These are phyloP conservation scores for Colletotrichum sidae DNA, from an alignment of 2,329 filamentous ascomycete species.

Conservation along the genomic window DNA sequence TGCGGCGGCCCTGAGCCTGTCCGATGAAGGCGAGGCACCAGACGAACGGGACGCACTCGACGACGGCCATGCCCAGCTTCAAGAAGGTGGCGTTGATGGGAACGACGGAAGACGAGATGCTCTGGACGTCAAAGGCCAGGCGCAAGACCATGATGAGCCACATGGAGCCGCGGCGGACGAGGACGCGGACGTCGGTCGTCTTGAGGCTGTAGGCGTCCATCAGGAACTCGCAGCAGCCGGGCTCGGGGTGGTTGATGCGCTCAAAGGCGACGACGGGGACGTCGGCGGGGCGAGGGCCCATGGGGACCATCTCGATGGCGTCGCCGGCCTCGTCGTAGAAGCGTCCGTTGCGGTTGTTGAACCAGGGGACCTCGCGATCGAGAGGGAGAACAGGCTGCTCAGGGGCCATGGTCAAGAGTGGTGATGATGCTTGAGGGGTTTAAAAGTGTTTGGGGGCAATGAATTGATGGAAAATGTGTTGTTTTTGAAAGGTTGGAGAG, in stretches of 20 bases:
- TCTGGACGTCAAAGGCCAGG: slow-evolving; percentile 23
- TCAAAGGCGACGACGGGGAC: slow-evolving; percentile 10
- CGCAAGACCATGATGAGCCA: slow-evolving; percentile 23
- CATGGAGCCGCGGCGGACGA: slow-evolving; percentile 33
- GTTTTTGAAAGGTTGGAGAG: no score
- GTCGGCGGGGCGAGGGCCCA: neutral
- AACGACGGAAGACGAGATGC: slow-evolving; percentile 11
- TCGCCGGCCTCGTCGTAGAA: no score
- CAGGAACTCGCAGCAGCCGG: slow-evolving; percentile 30
- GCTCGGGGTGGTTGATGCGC: slow-evolving; percentile 25
- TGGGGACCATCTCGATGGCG: no score
- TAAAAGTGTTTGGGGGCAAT: no score
- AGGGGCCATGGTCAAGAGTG: no score
- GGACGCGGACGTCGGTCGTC: slow-evolving; percentile 20
- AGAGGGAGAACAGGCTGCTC: no score
- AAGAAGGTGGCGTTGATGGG: slow-evolving; percentile 4
- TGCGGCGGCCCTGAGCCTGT: slow-evolving; percentile 29
- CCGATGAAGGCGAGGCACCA: slow-evolving; percentile 32
- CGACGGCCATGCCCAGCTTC: slow-evolving; percentile 18
- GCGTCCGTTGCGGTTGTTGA: no score
- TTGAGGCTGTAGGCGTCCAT: slow-evolving; percentile 31
- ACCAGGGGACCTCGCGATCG: no score
- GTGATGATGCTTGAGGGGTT: no score
- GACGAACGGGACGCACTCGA: slow-evolving; percentile 29
- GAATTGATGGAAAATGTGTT: no score